Conservation (phyloP, 2,329 filamentous ascomycete species). For the Didymella segeticola region DNA sequence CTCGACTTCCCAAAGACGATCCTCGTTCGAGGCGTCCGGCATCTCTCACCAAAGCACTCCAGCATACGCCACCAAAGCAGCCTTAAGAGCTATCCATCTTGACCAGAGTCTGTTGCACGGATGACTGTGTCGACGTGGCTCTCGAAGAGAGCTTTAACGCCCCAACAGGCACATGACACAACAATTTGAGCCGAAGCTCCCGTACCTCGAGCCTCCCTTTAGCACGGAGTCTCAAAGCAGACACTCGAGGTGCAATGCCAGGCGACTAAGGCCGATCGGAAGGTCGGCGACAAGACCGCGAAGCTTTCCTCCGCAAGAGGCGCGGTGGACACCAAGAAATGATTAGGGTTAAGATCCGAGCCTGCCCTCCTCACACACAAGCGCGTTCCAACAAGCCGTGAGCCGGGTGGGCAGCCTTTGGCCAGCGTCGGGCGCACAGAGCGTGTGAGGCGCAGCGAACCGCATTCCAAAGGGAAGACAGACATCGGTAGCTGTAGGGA, state of each 20-base stretch:
- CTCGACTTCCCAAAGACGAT: conserved; percentile 60
- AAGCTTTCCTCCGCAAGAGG: conserved; percentile 50
- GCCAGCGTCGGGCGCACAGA: conserved; percentile 56
- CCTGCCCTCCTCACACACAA: conserved; percentile 63
- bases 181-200: conserved; percentile 58
- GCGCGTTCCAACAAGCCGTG: conserved; percentile 54
- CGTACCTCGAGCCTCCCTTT: conserved; percentile 57
- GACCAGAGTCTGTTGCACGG: conserved; percentile 77
- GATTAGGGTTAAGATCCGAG: conserved; percentile 99
- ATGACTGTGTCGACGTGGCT: conserved; percentile 75
- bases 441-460: conserved; percentile 52
- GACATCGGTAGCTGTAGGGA: conserved; percentile 79
- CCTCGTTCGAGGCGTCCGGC: conserved; percentile 58
- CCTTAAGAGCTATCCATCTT: conserved; percentile 62
- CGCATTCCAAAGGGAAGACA: conserved; percentile 69
- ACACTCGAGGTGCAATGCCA: conserved; percentile 28
- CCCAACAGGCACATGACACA: conserved; percentile 75
- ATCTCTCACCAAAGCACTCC: conserved; percentile 60
- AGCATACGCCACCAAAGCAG: conserved; percentile 46
- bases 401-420: conserved; percentile 66
- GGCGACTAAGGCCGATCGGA: conserved; percentile 62
- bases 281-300: conserved; percentile 68
- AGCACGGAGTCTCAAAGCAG: conserved; percentile 24
- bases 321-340: conserved; percentile 68
- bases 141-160: conserved; percentile 73